Base-by-base conservation (phyloP, 2,329 filamentous ascomycete species). In the Sporothrix curviconia region DNA sequence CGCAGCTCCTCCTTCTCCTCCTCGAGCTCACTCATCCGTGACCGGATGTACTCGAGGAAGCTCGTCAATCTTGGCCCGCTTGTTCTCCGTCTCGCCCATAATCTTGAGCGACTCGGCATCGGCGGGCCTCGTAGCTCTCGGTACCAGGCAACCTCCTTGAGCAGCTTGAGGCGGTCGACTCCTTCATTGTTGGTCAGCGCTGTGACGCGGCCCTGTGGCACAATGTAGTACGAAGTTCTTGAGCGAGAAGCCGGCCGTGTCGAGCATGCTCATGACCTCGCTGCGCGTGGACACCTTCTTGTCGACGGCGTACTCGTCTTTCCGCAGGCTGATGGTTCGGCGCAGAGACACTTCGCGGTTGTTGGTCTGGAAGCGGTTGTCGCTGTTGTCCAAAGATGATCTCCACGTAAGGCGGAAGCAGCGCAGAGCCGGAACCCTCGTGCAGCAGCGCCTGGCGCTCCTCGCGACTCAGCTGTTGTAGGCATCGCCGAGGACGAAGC, bases 331-430 rank as follows among this genome's bases (percentile, higher is more conserved):
- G 70, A 99, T 99, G 0, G 94, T 97, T 44, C 94, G 88, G 61
- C 95, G 88, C 59, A 99, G 77, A 42, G 94, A 86, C 49, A 97
- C 84, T 70, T 99, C 92, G 60, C 91, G 87, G 68, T 90, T 94
- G 64, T 90, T 90, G 9, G 91, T 96, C 36, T 91, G 91, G 68
- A 99, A 97, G 66, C 94, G 89, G 66, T 95, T 90, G 70, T 99
- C 92, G 66, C 83, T 89, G 70, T 99, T 99, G 79, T 99, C 94
- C n/a, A 72, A 99, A 99, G 64, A 96, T 95, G 67, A 99, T 90
- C 74, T 99, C 94, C 59, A 99, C 95, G 67, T 97, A 99, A n/a
- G 94, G 95, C 49, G 92, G 96, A 90, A 96, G 96, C 67, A 99
- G 92, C 15, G 94, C 94, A 3, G 92, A 96, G 36, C 94, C 95